Conservation (phyloP, 352 stramenopile species). For the Globisporangium splendens region DNA sequence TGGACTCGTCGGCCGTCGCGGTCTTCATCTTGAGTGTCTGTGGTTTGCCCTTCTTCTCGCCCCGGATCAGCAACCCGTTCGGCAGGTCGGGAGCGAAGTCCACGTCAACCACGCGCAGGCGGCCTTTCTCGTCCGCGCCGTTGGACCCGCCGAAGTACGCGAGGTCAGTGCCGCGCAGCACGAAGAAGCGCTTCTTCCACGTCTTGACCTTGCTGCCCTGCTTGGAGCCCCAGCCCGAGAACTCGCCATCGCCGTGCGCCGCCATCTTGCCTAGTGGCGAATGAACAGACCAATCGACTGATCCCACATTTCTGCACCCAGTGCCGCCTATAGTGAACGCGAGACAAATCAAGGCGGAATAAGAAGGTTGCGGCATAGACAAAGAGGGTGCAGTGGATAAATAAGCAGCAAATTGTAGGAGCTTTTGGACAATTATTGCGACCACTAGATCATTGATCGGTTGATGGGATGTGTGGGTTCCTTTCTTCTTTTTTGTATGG, state of each 20-base stretch:
- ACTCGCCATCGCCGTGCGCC: conserved; percentile 18
- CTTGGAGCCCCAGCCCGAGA: conserved; percentile 65
- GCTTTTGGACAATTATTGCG: no score
- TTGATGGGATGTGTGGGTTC: no score
- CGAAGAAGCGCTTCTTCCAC: conserved; percentile 55
- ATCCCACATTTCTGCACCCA: not conserved
- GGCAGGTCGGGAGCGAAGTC: conserved; percentile 40
- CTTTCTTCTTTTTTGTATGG: no score
- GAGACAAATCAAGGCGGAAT: no score
- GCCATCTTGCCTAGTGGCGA: conserved; percentile 1
- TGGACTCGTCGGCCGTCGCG: conserved; percentile 42
- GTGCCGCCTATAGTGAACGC: no score
- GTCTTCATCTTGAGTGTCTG: conserved; percentile 71
- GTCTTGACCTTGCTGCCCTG: conserved; percentile 55
- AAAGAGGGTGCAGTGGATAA: no score
- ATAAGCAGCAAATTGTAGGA: no score
- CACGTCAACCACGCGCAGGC: conserved; percentile 48
- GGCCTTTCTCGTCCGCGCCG: conserved; percentile 57
- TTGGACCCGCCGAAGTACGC: conserved; percentile 39
- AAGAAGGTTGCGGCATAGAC: no score
- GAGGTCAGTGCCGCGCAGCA: conserved; percentile 31
- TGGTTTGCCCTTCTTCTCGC: conserved; percentile 37
- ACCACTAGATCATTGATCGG: no score
- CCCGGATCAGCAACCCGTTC: conserved; percentile 58
- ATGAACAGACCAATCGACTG: not conserved